Evolutionary conservation across 169 alveolate species (phyloP), one percentile per base, ranked within the genome.

Genomic region (Fabrea salina): DNA sequence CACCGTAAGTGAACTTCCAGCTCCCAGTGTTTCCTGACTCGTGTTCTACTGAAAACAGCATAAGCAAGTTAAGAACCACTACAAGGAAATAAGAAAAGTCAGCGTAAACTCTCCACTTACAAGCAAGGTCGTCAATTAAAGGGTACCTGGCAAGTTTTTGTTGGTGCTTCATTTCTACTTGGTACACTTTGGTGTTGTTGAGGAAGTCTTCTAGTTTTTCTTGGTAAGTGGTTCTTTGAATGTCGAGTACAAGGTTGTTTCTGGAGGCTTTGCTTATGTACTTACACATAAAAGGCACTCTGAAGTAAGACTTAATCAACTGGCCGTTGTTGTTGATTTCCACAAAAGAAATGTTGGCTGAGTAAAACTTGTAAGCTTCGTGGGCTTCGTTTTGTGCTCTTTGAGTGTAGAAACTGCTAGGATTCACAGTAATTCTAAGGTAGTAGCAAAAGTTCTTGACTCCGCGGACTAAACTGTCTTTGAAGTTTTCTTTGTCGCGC

Each of bases 141-240:
- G 67, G 67, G 47, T 72, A 51, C 49, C 27, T 1, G 0, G 80
- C 70, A 13, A 72, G 16, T 25, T 19, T 25, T 51, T 50, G 70
- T 50, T 72, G 54, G 33, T 72, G 80, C 32, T 11, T 49, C 80
- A 72, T 72, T 32, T 72, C 80, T 16, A 50, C 66, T 33, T 72
- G 71, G 27, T 51, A 72, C 11, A 50, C 13, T 3, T 51, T 50
- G 70, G 56, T 72, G 47, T 51, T 50, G 51, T 53, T 51, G 33
- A 44, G 11, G 51, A 72, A 72, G 30, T 72, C 70, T 25, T 72
- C 80, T 22, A 72, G 19, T 32, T 47, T 72, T 51, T 72, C 80
- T 35, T 72, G 54, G 35, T 49, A 49, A 0, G 80, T 50, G 5
- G 33, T 51, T 25, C 67, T 11, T 19, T 11, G 27, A 6, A 33